A percentile compares a stretch with the other conserved stretches of the same genome.
Conservation (phyloP, 768 basidiomycete genomes). For the Leccinellum albellum region DNA sequence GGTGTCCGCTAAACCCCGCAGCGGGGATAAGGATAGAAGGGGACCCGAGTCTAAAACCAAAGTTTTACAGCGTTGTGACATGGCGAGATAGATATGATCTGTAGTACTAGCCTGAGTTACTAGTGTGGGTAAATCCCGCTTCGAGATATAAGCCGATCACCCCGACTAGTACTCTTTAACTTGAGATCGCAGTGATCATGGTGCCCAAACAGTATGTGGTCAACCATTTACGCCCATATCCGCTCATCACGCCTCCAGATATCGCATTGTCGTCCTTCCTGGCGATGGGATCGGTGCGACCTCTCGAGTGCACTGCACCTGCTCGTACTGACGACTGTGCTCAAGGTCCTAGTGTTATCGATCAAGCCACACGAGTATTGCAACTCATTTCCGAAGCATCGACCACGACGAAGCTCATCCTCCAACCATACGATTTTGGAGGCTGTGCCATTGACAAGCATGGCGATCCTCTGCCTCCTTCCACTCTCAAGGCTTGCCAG, state of each 20-base stretch:
- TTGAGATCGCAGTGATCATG: slow-evolving; percentile 33
- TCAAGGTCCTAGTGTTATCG: slow-evolving; percentile 86
- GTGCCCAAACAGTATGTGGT: slow-evolving; percentile 41
- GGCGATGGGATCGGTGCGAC: slow-evolving; percentile 92
- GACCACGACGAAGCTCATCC: slow-evolving; percentile 62
- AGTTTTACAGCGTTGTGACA: slow-evolving; percentile 57
- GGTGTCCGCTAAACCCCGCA: slow-evolving; percentile 82
- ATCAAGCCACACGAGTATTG: slow-evolving; percentile 81
- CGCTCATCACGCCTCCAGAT: slow-evolving; percentile 43
- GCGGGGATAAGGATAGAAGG: slow-evolving; percentile 80
- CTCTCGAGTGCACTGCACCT: neutral
- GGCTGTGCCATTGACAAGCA: slow-evolving; percentile 88
- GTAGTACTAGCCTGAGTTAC: no score
- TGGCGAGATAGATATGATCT: slow-evolving; percentile 10
- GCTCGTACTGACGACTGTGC: neutral
- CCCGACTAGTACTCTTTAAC: neutral
- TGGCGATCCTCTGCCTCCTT: slow-evolving; percentile 80
- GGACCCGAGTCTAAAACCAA: slow-evolving; percentile 95
- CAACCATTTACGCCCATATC: slow-evolving; percentile 10
- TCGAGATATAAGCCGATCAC: neutral
- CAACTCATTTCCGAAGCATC: slow-evolving; percentile 62
- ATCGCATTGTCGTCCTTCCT: slow-evolving; percentile 84
- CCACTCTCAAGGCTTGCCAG: slow-evolving; percentile 85
- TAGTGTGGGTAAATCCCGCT: neutral
- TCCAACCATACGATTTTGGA: slow-evolving; percentile 80